Conservation (phyloP, 768 basidiomycete species). For the Chalciporus sphaerocephalus region DNA sequence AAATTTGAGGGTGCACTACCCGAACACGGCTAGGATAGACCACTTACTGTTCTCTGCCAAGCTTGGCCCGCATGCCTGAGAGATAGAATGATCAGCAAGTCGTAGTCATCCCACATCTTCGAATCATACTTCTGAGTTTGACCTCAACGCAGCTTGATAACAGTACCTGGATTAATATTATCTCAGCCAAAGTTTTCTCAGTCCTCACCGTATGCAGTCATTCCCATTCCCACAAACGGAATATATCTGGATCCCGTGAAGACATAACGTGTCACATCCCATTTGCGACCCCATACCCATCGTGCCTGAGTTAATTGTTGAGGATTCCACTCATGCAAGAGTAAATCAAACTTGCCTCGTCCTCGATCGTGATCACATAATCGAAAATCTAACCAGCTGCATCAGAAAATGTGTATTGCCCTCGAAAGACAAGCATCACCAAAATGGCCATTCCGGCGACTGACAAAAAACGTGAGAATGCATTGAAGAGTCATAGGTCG, state of each 20-base stretch:
- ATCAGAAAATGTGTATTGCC: not conserved
- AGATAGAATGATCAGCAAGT: not conserved
- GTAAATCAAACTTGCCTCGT: conserved; percentile 3
- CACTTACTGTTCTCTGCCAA: conserved; percentile 10
- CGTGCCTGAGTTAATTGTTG: conserved; percentile 7
- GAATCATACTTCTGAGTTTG: conserved; percentile 7
- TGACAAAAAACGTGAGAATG: not conserved
- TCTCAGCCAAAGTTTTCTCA: not conserved
- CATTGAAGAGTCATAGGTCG: not conserved
- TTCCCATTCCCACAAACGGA: conserved; percentile 10
- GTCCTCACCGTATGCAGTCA: conserved; percentile 15
- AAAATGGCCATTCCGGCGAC: conserved; percentile 18
- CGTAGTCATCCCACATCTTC: not conserved
- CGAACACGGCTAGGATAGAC: not conserved
- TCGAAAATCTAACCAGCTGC: conserved; percentile 7
- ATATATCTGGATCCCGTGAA: conserved; percentile 21
- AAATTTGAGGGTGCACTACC: not conserved
- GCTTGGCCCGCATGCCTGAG: conserved; percentile 4
- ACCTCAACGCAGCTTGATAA: conserved; percentile 7
- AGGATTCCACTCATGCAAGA: not conserved
- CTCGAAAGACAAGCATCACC: conserved; percentile 4
- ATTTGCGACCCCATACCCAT: conserved; percentile 19
- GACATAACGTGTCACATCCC: conserved; percentile 12
- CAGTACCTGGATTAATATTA: not conserved
- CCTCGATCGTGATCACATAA: conserved; percentile 10